These are phyloP conservation scores for Sistotremastrum suecicum DNA, from an alignment of 768 basidiomycete species.

Conservation along the genomic window DNA sequence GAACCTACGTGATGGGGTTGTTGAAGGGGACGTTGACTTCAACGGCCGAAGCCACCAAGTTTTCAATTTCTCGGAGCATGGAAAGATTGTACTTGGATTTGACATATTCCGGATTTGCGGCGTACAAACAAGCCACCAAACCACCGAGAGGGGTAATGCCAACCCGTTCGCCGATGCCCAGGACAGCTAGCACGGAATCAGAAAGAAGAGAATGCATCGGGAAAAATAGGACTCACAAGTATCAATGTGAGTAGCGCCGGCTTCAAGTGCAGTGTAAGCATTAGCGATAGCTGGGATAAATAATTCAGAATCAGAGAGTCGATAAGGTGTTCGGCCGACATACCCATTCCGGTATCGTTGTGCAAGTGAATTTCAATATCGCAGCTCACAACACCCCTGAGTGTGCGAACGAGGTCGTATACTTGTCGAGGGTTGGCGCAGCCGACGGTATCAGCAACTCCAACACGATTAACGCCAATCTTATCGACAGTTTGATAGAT, in stretches of 20 bases:
- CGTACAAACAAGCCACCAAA: conserved; percentile 90
- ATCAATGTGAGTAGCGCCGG: conserved; percentile 97
- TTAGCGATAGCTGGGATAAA: conserved; percentile 74
- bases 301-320: background rate
- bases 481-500: conserved; percentile 99
- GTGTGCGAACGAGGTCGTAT: conserved; percentile 92
- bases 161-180: conserved; percentile 97
- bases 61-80: conserved; percentile 98
- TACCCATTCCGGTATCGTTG: conserved; percentile 96
- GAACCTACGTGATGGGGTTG: conserved; percentile 77
- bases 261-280: conserved; percentile 95
- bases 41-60: conserved; percentile 96
- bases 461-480: conserved; percentile 96
- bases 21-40: conserved; percentile 96
- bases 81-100: conserved; percentile 97
- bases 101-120: conserved; percentile 97
- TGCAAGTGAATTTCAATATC: conserved; percentile 98
- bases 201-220: conserved; percentile 1
- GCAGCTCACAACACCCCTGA: conserved; percentile 90
- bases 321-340: conserved; percentile 9
- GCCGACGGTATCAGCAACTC: conserved; percentile 97
- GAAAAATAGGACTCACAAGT: conserved; percentile 46
- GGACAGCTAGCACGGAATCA: conserved; percentile 44
- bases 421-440: conserved; percentile 98
- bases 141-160: conserved; percentile 98